phyloP scores from a whole-genome alignment of 2,329 filamentous ascomycete species.

The Tolypocladium tundrense region DNA sequence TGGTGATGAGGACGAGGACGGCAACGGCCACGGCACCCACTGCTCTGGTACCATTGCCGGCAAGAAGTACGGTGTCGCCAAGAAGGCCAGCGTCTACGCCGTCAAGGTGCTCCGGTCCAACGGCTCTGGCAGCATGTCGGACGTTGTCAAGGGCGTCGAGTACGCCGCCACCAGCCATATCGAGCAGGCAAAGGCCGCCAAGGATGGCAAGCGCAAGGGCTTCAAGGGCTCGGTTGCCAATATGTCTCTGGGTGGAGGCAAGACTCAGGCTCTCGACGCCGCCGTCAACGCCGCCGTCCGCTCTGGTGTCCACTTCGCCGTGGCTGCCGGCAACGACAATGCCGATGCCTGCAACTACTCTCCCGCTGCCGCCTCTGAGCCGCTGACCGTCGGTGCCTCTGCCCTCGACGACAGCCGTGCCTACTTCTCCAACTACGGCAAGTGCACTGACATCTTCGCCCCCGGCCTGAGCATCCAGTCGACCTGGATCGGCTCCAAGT shows the following conservation, averaged over 20 bases:
- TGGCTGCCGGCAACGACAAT: constrained; percentile 97
- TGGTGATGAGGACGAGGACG: constrained; percentile 79
- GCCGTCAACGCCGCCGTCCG: constrained; percentile 90
- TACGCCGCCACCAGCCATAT: constrained; percentile 76
- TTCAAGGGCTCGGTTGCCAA: constrained; percentile 99
- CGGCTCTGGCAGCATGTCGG: constrained; percentile 95
- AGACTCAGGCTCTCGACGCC: constrained; percentile 81
- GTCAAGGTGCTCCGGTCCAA: constrained; percentile 98
- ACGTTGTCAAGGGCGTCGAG: constrained; percentile 97
- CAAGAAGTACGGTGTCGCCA: constrained; percentile 98
- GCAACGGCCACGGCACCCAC: constrained; percentile 97
- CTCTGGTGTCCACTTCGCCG: constrained; percentile 91
- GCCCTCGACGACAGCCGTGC: constrained; percentile 90
- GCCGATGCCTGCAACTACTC: constrained; percentile 99
- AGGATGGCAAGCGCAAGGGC: constrained; percentile 83
- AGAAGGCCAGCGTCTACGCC: constrained; percentile 94
- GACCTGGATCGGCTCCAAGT: constrained; percentile 95
- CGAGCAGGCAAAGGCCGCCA: constrained; percentile 65
- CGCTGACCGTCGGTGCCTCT: constrained; percentile 91
- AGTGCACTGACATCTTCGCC: constrained; percentile 98
- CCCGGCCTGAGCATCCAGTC: constrained; percentile 94
- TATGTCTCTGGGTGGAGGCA: constrained; percentile 98
- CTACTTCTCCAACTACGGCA: constrained; percentile 99
- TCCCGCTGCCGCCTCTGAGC: constrained; percentile 81
- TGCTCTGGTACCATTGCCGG: constrained; percentile 97